phyloP scores from a whole-genome alignment of 2,329 filamentous ascomycete genomes.

The Parascedosporium putredinis region DNA sequence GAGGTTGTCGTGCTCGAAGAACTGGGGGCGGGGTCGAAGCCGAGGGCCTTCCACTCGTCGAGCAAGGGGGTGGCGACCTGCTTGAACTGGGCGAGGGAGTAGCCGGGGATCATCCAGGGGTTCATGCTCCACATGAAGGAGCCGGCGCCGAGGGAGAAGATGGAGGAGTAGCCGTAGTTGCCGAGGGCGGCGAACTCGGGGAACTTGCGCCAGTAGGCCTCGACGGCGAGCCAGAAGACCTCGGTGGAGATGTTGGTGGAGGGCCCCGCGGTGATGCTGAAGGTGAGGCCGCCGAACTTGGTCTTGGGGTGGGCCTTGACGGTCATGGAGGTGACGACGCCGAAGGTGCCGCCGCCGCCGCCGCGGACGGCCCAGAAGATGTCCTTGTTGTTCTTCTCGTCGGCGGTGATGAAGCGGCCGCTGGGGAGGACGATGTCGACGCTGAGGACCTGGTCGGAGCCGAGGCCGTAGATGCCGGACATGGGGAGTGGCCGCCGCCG shows the following conservation, averaged over 20 bases:
- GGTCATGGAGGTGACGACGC: slow-evolving; percentile 44
- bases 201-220: slow-evolving; percentile 28
- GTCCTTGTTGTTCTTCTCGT: slow-evolving; percentile 36
- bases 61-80: slow-evolving; percentile 35
- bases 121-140: slow-evolving; percentile 19
- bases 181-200: slow-evolving; percentile 38
- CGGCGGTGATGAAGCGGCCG: slow-evolving; percentile 38
- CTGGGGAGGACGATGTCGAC: slow-evolving; percentile 43
- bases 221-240: slow-evolving; percentile 37
- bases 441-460: slow-evolving; percentile 47
- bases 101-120: slow-evolving; percentile 36
- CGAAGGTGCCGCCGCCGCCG: slow-evolving; percentile 50
- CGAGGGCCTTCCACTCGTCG: slow-evolving; percentile 24
- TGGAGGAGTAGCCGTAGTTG: slow-evolving; percentile 36
- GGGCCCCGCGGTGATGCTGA: slow-evolving; percentile 27
- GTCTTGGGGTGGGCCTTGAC: slow-evolving; percentile 36
- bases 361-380: slow-evolving; percentile 55
- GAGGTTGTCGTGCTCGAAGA: slow-evolving; percentile 27
- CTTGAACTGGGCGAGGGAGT: slow-evolving; percentile 29
- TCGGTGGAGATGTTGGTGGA: slow-evolving; percentile 21
- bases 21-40: slow-evolving; percentile 20
- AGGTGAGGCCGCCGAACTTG: slow-evolving; percentile 29
- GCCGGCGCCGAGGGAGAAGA: slow-evolving; percentile 34
- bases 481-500: slow-evolving; percentile 50
- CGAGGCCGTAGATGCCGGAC: slow-evolving; percentile 43